Base-by-base conservation (phyloP, 768 basidiomycete genomes). In the Tylopilus sp. region DNA sequence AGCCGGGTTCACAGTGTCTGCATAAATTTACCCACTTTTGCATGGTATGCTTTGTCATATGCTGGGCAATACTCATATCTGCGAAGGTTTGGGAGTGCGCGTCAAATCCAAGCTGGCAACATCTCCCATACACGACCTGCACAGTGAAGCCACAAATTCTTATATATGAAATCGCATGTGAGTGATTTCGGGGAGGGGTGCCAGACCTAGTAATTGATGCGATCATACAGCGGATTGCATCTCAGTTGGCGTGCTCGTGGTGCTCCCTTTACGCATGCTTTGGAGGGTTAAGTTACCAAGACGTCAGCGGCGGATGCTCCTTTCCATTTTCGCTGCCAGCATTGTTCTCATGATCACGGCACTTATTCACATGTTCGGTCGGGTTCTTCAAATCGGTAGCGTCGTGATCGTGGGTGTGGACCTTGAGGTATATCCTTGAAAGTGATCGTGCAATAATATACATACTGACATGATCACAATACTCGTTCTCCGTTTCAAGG, bases 41-140 rank as follows among this genome's bases (percentile, higher is more conserved):
- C n/a, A 31, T 11, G 11, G 18, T 18, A 2, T 44, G 46, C 17
- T 58, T 52, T 28, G 18, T 13, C 10, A n/a, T 25, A 9, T 36
- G 44, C 21, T 59, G 43, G 40, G 15, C 47, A 8, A 31, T 47
- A 15, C 39, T 52, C 3, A 20, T 56, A 22, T 26, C 12, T 15
- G 41, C 20, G 20, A 56, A 52, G 20, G 20, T 44, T 9, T n/a
- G 12, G 44, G 40, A 21, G 7, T 58, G 45, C 21, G 15, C 13
- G 20, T 51, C 18, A 21, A 31, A 44, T 20, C 12, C 22, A 15
- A 41, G 22, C 13, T 17, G 40, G 40, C 13, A 25, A 7, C 40
- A 41, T 41, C 15, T 3, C 4, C 20, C 1, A 13, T 22, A 12
- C 20, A 9, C 8, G 8, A 6, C 21, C 15, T 40, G 39, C 22